These are phyloP conservation scores for Fomitopsis betulina DNA, from an alignment of 1,284 basidiomycete species.

Conservation along the genomic window DNA sequence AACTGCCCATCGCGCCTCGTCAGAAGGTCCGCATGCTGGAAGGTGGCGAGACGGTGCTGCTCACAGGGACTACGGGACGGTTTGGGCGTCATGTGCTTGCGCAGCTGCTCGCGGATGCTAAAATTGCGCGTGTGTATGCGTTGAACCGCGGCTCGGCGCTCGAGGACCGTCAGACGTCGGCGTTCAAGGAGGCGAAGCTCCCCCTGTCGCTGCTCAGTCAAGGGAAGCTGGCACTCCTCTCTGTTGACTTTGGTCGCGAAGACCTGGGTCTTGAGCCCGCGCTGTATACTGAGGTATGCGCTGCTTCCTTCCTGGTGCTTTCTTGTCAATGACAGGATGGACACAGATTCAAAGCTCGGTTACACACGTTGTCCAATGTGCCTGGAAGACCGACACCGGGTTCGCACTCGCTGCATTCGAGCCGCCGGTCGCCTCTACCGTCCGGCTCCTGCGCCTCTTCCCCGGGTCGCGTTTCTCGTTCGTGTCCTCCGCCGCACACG, in stretches of 20 bases:
- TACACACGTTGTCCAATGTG: constrained; percentile 19
- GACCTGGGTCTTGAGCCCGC: no score
- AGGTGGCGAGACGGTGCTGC: constrained; percentile 1
- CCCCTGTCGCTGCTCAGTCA: no score
- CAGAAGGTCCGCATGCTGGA: no score
- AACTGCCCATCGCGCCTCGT: not conserved
- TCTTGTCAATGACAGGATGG: no score
- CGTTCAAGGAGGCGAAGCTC: constrained; percentile 14
- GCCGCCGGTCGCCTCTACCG: constrained; percentile 11
- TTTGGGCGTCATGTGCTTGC: constrained; percentile 15
- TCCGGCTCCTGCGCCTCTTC: constrained; percentile 21
- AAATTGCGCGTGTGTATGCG: constrained; percentile 11
- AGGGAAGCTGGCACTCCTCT: no score
- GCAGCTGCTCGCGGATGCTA: not conserved
- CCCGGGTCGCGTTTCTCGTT: constrained; percentile 18
- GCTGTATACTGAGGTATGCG: no score
- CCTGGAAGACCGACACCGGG: constrained; percentile 28
- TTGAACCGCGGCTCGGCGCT: constrained; percentile 18
- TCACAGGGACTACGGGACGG: constrained; percentile 15
- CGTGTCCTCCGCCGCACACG: not conserved
- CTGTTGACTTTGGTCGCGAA: no score
- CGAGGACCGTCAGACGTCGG: constrained; percentile 24
- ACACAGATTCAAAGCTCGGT: constrained; percentile 9
- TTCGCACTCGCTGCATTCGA: constrained; percentile 22
- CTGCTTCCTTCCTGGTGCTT: not conserved